Conservation (phyloP, 2,329 filamentous ascomycete species). For the Aspergillus piperis region DNA sequence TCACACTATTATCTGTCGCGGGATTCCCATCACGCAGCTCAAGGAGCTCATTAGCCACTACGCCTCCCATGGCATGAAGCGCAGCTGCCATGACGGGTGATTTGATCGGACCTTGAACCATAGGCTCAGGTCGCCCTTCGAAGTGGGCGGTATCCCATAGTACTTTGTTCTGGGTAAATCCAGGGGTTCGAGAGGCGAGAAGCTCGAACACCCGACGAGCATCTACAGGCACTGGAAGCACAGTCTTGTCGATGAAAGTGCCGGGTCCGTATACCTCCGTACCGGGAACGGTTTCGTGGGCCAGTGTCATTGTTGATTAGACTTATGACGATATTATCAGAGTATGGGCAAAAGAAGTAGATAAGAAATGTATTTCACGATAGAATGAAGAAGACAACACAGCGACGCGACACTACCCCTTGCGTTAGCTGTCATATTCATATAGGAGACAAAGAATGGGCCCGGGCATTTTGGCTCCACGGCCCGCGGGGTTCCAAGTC, state of each 20-base stretch:
- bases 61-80: conserved; percentile 48
- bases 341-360: too few species aligned
- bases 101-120: conserved; percentile 49
- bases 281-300: conserved; percentile 20
- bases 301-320: conserved; percentile 1
- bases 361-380: too few species aligned
- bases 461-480: background rate
- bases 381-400: background rate
- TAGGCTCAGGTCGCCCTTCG: conserved; percentile 41
- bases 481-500: background rate
- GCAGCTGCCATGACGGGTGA: conserved; percentile 45
- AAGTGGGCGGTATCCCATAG: conserved; percentile 40
- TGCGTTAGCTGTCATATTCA: background rate
- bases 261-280: conserved; percentile 43
- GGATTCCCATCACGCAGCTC: conserved; percentile 24
- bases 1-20: conserved; percentile 26
- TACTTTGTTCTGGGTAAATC: conserved; percentile 39
- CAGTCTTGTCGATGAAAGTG: conserved; percentile 40
- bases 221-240: conserved; percentile 42
- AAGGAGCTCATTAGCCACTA: conserved; percentile 46
- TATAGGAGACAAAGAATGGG: background rate
- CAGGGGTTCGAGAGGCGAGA: conserved; percentile 42
- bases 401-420: background rate
- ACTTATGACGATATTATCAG: background rate
- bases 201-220: conserved; percentile 41